phyloP scores from a whole-genome alignment of 306 rosid genomes.

The Rubus idaeus region DNA sequence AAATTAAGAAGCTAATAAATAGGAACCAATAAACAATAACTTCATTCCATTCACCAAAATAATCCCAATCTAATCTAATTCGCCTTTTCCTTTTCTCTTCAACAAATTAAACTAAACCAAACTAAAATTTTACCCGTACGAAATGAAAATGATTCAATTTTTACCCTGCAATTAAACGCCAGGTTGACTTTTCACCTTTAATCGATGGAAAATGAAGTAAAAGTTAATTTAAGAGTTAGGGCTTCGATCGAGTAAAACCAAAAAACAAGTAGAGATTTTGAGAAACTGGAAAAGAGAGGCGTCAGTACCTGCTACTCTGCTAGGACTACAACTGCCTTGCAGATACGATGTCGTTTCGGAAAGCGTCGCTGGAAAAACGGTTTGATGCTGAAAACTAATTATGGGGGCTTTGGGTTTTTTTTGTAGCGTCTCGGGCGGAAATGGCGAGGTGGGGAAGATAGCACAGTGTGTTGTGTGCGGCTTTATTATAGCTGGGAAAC shows the following conservation, averaged over 20 bases:
- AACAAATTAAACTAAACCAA: too few relatives aligned
- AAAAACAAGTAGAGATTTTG: constrained; percentile 14
- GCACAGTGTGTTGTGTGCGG: not conserved
- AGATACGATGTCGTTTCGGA: not conserved
- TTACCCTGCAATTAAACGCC: too few relatives aligned
- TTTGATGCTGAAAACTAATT: not conserved
- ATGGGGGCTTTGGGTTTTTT: not conserved
- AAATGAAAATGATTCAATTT: too few relatives aligned
- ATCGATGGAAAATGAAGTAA: too few relatives aligned
- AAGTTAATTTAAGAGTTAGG: not conserved
- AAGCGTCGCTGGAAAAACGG: not conserved
- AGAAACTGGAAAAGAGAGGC: constrained; percentile 1
- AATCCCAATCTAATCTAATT: too few relatives aligned
- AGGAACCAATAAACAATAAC: too few relatives aligned
- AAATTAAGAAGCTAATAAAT: not conserved
- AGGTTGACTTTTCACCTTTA: too few relatives aligned
- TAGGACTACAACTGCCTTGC: too few relatives aligned
- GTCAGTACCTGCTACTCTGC: not conserved
- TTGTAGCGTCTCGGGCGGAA: constrained; percentile 23
- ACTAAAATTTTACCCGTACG: too few relatives aligned
- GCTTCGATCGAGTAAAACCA: not conserved
- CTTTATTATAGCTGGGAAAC: too few relatives aligned
- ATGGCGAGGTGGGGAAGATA: constrained; percentile 12
- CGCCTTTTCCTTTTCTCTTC: too few relatives aligned
- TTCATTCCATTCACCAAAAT: too few relatives aligned